phyloP scores from a whole-genome alignment of 371 early-diverging fungal genomes.

The Mucor lusitanicus region DNA sequence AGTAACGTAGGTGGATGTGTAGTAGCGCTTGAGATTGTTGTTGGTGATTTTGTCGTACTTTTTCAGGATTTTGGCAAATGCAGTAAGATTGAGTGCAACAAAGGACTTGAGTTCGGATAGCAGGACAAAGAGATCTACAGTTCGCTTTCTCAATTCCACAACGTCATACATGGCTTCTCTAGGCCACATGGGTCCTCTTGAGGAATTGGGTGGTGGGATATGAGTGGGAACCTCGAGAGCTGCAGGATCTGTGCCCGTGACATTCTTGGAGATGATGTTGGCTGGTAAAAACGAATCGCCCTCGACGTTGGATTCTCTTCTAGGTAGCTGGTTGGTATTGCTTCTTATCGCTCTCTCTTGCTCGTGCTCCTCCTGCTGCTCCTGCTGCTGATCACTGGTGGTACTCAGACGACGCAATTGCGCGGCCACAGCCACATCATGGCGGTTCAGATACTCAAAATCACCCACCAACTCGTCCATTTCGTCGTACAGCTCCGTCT shows the following conservation, averaged over 20 bases:
- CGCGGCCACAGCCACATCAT: neutral
- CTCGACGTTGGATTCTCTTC: conserved; percentile 39
- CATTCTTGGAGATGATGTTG: conserved; percentile 43
- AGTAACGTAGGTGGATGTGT: conserved; percentile 48
- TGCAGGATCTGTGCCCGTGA: conserved; percentile 31
- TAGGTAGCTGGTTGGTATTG: conserved; percentile 34
- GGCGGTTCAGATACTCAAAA: conserved; percentile 23
- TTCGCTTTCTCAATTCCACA: conserved; percentile 48
- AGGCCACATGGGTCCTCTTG: conserved; percentile 15
- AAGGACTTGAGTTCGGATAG: conserved; percentile 88
- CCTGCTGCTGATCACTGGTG: neutral
- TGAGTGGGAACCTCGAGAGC: neutral
- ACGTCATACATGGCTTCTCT: conserved; percentile 37
- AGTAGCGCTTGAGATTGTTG: conserved; percentile 59
- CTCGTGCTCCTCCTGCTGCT: neutral
- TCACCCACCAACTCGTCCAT: conserved; percentile 55
- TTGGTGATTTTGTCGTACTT: conserved; percentile 94
- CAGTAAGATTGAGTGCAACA: conserved; percentile 91
- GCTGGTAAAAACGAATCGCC: conserved; percentile 48
- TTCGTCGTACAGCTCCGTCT: conserved; percentile 72
- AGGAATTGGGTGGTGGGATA: conserved; percentile 4
- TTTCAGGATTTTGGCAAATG: conserved; percentile 94
- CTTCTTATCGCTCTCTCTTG: conserved; percentile 6
- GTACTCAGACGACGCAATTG: conserved; percentile 9
- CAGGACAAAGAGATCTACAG: conserved; percentile 73